Evolutionary conservation across 2,329 filamentous ascomycete species (phyloP), one percentile per base, ranked within the genome.

Genomic region (Sclerotiophoma versabilis): DNA sequence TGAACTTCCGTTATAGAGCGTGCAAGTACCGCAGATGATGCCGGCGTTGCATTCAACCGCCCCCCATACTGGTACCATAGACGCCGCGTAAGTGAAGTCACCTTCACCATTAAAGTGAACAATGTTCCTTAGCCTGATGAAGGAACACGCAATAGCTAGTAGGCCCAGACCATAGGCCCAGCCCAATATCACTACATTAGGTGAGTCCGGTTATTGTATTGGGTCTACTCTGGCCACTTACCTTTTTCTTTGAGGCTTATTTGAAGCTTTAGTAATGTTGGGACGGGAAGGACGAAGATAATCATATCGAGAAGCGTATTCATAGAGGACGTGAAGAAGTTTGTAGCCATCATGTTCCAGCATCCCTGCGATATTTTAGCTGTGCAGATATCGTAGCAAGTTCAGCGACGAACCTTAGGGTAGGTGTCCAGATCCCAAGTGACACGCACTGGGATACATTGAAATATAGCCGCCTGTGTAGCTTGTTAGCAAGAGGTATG

Each of bases 11-110:
- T n/a, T n/a, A n/a, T n/a, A n/a, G n/a, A n/a, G n/a, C n/a, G n/a
- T n/a, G n/a, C n/a, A n/a, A n/a, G 22, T 23, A 38, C 43, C 20
- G 20, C 32, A 46, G 30, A 46, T 37, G 22, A 46, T 46, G 25
- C 43, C 32, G 10, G 43, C 43, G 12, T 37, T 46, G 22, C 32
- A 46, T 12, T 46, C 32, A 15, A 46, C 25, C 1, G 33, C 43
- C 6, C 43, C 43, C 43, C 29, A 46, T 4, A 46, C 32, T 26
- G 32, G 43, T 11, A 46, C 43, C 32, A 46, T 46, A 3, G 20
- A 36, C 2, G 43, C 43, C 6, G 26, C 30, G 11, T 17, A 46
- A 11, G 43, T 46, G 14, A 46, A 46, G 22, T 46, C 32, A 12
- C 30, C 43, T 23, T 26, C 23, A 12, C 43, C 32, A 22, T 46